Evolutionary conservation across 2,329 filamentous ascomycete genomes (phyloP), one percentile per base, ranked within the genome.

Genomic region (Ophiostoma sp.): DNA sequence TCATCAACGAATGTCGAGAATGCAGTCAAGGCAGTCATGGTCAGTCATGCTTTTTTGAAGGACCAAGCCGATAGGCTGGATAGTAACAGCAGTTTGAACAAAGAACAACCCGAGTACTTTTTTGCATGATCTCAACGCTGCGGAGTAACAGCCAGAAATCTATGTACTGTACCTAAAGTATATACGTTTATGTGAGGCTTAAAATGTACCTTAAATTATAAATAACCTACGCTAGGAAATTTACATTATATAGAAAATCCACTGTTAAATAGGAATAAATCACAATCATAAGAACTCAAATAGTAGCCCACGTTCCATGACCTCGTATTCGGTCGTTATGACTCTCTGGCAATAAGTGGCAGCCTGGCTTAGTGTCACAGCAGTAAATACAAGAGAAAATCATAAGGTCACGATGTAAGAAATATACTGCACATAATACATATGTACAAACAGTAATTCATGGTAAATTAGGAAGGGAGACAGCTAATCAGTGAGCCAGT

Each of bases 311-410:
- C 8, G 52, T 13, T 23, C 52, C 52, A 27, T 54, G 48, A 54
- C 52, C 52, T 57, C 52, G 52, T 57, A 57, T 57, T 57, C 52
- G 27, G n/a, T 57, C 52, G 27, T 57, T 57, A 57, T 27, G 23
- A 4, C 52, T 57, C 52, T 3, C n/a, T 27, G 10, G 23, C 23
- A 31, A 13, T 57, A 57, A 57, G 13, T 57, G n/a, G 52, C 23
- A 57, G 52, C 52, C 52, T 31, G 11, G n/a, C 52, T 27, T 27
- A 57, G 52, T 27, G 44, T n/a, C 44, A 57, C 13, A 57, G 23
- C 23, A 27, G n/a, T 27, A n/a, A 27, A n/a, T 20, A 48, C 39
- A 48, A 48, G 44, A 48, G 44, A 48, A 48, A 48, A 48, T n/a
- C 3, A 48, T 5, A 48, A 48, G 17, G 17, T 48, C 6, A 48